Base-by-base conservation (phyloP, 495 filamentous ascomycete species). In the Aspergillus baeticus region DNA sequence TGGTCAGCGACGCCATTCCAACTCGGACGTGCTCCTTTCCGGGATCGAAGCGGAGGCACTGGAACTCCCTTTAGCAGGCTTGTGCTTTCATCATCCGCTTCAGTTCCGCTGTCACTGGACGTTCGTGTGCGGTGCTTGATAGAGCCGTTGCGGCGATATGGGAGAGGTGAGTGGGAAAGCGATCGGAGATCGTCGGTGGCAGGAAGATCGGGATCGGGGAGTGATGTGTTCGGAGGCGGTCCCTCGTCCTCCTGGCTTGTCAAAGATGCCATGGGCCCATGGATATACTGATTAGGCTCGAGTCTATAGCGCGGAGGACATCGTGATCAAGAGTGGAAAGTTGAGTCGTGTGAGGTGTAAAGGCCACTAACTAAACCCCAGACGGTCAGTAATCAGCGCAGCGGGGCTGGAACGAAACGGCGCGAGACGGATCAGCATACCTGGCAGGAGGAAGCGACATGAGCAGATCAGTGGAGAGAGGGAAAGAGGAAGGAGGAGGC, bases 71-170 rank as follows among this genome's bases (percentile, higher is more conserved):
- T 90, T 59, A 96, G 77, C 58, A 92, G 83, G 8, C 71, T 69
- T 2, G 78, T 82, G 42, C 79, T 82, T 66, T 96, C 91, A 76
- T 96, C 92, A 63, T 96, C 90, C 14, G 92, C 90, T 63, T 97
- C 91, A 10, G 91, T 95, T 43, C 92, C 91, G 64, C 90, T 94
- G 50, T 96, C 90, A 70, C 90, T 94, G 11, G 81, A 79, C 6
- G 84, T 80, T 5, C 79, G 76, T n/a, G 80, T 79, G 42, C 69
- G 66, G 55, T 21, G 18, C 7, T 63, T 51, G 47, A 62, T 58
- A 47, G 61, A 73, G 61, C 60, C 64, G 46, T 69, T 77, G 58
- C 81, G 83, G 63, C 84, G 80, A 61, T 92, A 91, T 6, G 89
- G 89, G 72, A 91, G 88, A 36, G 89, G 88, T 37, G 89, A 91